Conservation (phyloP, 2,329 filamentous ascomycete species). For the Aspergillus sp. region DNA sequence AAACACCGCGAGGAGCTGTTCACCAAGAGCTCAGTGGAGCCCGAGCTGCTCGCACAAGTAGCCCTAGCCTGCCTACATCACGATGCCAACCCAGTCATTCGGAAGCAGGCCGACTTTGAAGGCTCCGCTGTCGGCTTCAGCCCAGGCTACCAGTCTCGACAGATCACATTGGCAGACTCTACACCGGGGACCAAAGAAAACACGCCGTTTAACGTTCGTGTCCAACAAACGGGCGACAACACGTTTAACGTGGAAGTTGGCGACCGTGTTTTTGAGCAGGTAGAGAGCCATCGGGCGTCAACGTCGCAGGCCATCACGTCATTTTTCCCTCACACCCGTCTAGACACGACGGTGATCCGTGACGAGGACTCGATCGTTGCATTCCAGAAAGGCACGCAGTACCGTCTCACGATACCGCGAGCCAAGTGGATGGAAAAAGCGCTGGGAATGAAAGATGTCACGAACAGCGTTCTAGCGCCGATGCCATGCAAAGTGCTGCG, state of each 20-base stretch:
- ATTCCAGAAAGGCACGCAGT: constrained; percentile 68
- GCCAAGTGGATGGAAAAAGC: constrained; percentile 87
- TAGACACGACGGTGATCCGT: constrained; percentile 73
- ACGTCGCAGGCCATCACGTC: constrained; percentile 59
- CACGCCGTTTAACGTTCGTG: constrained; percentile 45
- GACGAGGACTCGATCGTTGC: constrained; percentile 59
- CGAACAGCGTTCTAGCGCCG: constrained; percentile 82
- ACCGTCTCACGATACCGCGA: constrained; percentile 54
- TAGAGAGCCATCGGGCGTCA: constrained; percentile 50
- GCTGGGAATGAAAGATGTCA: constrained; percentile 74
- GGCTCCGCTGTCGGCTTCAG: constrained; percentile 56
- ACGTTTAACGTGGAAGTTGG: constrained; percentile 52
- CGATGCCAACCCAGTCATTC: constrained; percentile 33
- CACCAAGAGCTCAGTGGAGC: constrained; percentile 56
- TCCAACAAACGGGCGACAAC: constrained; percentile 52
- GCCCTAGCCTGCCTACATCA: constrained; percentile 70
- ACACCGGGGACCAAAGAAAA: constrained; percentile 43
- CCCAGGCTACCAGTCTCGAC: constrained; percentile 62
- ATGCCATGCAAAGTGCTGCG: constrained; percentile 97
- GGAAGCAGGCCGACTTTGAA: constrained; percentile 26
- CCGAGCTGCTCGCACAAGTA: constrained; percentile 82
- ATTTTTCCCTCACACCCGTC: constrained; percentile 78
- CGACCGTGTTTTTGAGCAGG: constrained; percentile 37
- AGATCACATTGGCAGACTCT: constrained; percentile 55
- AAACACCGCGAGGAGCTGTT: constrained; percentile 84